Base-by-base conservation (phyloP, 257 asterid species). In the Mitragyna speciosa region DNA sequence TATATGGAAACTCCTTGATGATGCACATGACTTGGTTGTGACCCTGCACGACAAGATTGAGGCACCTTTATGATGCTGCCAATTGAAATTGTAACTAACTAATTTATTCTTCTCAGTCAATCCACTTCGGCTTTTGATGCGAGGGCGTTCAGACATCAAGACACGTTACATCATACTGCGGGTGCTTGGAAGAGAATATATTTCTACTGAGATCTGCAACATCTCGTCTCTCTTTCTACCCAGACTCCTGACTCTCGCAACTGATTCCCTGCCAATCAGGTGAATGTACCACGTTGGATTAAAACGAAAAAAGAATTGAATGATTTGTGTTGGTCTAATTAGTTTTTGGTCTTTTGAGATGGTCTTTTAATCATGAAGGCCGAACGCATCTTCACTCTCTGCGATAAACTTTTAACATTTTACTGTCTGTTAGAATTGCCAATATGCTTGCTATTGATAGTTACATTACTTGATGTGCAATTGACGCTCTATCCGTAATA, bases 1-100 rank as follows among this genome's bases (percentile, higher is more conserved):
- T 33, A 92, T 94, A 39, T 94, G 98, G 98, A 94, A 90, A 90
- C 96, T 94, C 33, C 89, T 94, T 0, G 97, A 94, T 31, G 97
- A 91, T 76, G 97, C 97, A 0, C 97, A 92, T 75, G 89, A 86
- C 78, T 88, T 94, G 91, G 97, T 92, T 28, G 96, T 91, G 68
- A 89, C 89, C 43, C 94, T 94, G 58, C 96, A 92, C 69, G 97
- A 92, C 78, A 92, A 92, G 89, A 85, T 92, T 5, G 88, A 90
- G 87, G 87, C 89, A 48, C 77, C 87, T 58, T 67, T 75, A 41
- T 79, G 71, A 72, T 76, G 80, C 49, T 19, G 36, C 26, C 72
- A 20, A 19, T 65, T 36, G n/a, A 36, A 43, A 30, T 15, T 67
- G 39, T 45, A 43, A 69, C 47, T 47, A 58, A 24, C 82, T 79